Percentiles rank a stretch among this genome's conserved stretches.
Conservation (phyloP, 345 rosid genomes). For the Sonneratia alba region DNA sequence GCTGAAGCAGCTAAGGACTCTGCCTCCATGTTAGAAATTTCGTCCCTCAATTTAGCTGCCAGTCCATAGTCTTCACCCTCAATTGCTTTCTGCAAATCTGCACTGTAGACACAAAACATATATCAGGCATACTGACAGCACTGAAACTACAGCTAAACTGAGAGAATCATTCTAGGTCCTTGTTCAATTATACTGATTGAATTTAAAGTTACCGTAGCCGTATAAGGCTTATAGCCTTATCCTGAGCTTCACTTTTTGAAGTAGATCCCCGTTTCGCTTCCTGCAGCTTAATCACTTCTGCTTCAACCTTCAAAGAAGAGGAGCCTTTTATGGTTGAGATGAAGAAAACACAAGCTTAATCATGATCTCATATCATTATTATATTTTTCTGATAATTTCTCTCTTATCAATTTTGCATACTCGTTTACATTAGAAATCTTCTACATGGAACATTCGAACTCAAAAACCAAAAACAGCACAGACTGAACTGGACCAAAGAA, state of each 20-base stretch:
- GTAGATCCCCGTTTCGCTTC: slow-evolving; percentile 72
- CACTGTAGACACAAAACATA: slow-evolving; percentile 26
- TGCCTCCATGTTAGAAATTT: slow-evolving; percentile 68
- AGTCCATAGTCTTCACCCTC: slow-evolving; percentile 64
- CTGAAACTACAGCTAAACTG: background rate
- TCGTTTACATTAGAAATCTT: background rate
- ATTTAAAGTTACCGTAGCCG: slow-evolving; percentile 52
- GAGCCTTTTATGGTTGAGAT: background rate
- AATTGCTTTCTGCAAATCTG: slow-evolving; percentile 76
- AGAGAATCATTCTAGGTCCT: slow-evolving; percentile 5
- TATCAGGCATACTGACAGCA: slow-evolving; percentile 1
- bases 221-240: slow-evolving; percentile 64
- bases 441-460: background rate
- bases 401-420: background rate
- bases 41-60: slow-evolving; percentile 71
- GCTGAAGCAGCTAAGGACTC: slow-evolving; percentile 85
- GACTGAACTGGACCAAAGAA: background rate
- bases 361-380: background rate
- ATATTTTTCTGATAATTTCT: too few species aligned
- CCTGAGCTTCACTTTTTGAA: slow-evolving; percentile 93
- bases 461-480: background rate
- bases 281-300: slow-evolving; percentile 52
- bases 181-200: background rate
- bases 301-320: slow-evolving; percentile 64
- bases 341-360: background rate